Percentiles rank a stretch among this genome's conserved stretches.
Evolutionary conservation across 2,329 filamentous ascomycete species (phyloP).

Genomic region (Epichloe amarillans): DNA sequence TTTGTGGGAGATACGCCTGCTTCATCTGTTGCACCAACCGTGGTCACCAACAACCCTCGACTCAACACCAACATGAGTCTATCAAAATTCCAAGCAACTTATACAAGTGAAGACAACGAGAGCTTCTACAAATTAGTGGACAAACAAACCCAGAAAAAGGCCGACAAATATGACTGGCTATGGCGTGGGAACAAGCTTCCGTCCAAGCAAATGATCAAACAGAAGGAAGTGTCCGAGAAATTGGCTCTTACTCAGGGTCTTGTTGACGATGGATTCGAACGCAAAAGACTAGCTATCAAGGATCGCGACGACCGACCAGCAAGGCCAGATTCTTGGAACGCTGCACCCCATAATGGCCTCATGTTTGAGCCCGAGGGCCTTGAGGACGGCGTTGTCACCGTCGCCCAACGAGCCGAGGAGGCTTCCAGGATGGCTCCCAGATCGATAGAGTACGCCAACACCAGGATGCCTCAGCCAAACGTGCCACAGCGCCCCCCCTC

Average conservation of each 20-base stretch:
- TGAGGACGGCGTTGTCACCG: slow-evolving; percentile 46
- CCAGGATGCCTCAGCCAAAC: slow-evolving; percentile 50
- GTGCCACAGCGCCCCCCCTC: slow-evolving; percentile 47
- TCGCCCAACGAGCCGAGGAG: slow-evolving; percentile 54
- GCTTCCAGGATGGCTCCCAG: slow-evolving; percentile 64
- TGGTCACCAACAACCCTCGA: slow-evolving; percentile 27
- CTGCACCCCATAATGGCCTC: slow-evolving; percentile 62
- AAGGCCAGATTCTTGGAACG: slow-evolving; percentile 62
- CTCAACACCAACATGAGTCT: slow-evolving; percentile 71
- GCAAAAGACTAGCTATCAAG: slow-evolving; percentile 48
- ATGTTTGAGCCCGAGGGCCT: slow-evolving; percentile 71
- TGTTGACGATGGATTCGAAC: slow-evolving; percentile 42
- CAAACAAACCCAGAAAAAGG: slow-evolving; percentile 72
- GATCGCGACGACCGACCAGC: slow-evolving; percentile 61
- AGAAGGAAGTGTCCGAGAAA: slow-evolving; percentile 46
- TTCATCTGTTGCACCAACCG: slow-evolving; percentile 35
- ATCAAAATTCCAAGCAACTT: slow-evolving; percentile 75
- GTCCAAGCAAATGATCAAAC: slow-evolving; percentile 62
- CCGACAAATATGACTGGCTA: slow-evolving; percentile 79
- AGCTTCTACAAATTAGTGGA: slow-evolving; percentile 89
- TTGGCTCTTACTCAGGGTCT: slow-evolving; percentile 33
- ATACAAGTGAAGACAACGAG: slow-evolving; percentile 96
- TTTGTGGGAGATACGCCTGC: slow-evolving; percentile 62
- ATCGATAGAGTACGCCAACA: slow-evolving; percentile 70
- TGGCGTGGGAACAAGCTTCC: slow-evolving; percentile 79